Conservation (phyloP, 306 rosid genomes). For the Echinosophora koreensis region DNA sequence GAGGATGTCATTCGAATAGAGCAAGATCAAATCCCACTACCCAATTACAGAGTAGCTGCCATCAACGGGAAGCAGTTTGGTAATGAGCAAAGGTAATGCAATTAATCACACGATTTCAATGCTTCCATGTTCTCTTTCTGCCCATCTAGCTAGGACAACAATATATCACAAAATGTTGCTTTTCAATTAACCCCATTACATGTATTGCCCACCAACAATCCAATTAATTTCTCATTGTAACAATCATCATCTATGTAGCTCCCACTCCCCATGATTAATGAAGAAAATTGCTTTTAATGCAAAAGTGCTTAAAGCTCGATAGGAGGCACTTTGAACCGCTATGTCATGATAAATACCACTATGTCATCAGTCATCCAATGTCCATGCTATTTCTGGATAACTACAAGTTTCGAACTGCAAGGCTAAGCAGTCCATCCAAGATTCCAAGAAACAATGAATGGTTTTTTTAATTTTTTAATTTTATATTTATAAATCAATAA, state of each 20-base stretch:
- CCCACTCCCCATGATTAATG: not conserved
- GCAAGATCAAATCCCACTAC: conserved; percentile 74
- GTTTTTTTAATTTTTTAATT: conserved; percentile 7
- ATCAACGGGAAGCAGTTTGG: conserved; percentile 47
- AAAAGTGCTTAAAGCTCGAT: not conserved
- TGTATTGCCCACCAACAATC: not conserved
- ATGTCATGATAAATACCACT: not conserved
- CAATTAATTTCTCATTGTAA: not conserved
- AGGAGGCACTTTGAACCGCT: not conserved
- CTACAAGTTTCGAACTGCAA: conserved; percentile 32
- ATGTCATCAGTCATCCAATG: conserved; percentile 27
- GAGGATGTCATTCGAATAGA: conserved; percentile 82
- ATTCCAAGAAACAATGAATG: conserved; percentile 31
- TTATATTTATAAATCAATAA: not conserved
- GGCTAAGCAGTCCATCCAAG: conserved; percentile 42
- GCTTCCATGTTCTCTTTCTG: not conserved
- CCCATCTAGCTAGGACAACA: not conserved
- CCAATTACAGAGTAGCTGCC: conserved; percentile 61
- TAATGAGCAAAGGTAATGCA: conserved; percentile 65
- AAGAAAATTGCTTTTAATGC: not conserved
- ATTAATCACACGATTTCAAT: not conserved
- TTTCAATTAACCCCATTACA: not conserved
- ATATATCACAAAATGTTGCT: not conserved
- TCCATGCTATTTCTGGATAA: conserved; percentile 22
- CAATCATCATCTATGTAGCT: not conserved